Evolutionary conservation across 1,284 basidiomycete genomes (phyloP).

Genomic region (Xerocomus alliaceus): DNA sequence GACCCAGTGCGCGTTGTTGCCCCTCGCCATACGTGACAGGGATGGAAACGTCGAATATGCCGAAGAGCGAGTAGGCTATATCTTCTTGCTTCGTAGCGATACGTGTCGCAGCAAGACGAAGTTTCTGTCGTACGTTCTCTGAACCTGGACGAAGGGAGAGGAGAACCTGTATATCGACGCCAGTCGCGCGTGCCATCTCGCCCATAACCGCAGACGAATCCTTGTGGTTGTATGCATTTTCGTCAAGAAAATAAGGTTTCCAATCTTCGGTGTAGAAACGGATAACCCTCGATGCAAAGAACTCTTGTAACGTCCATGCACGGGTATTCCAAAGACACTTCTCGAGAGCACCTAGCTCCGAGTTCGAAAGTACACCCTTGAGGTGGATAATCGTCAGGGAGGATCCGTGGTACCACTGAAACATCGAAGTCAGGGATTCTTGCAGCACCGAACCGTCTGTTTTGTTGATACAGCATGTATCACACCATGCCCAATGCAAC

Average conservation of each 20-base stretch:
- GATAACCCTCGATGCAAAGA: neutral
- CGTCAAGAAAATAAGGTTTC: neutral
- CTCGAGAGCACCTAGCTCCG: neutral
- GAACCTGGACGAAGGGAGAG: constrained; percentile 2
- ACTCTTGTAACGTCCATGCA: constrained; percentile 1
- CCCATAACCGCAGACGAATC: neutral
- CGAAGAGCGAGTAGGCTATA: constrained; percentile 1
- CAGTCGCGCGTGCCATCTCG: neutral
- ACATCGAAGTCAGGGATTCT: constrained; percentile 1
- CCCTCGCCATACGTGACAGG: constrained; percentile 2
- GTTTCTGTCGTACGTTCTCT: constrained; percentile 1
- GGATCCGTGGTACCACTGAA: neutral
- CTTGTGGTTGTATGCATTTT: neutral
- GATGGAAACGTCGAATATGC: constrained; percentile 5
- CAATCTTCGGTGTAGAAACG: constrained; percentile 3
- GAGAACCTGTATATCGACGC: neutral
- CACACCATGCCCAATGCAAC: neutral
- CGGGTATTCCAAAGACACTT: constrained; percentile 4
- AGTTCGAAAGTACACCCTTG: neutral
- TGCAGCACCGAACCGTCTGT: neutral
- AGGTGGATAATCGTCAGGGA: neutral
- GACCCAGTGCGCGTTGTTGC: neutral
- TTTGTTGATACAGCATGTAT: neutral
- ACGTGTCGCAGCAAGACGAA: neutral
- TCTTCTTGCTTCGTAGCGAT: constrained; percentile 1